These are phyloP conservation scores for Didymella segeticola DNA, from an alignment of 2,329 filamentous ascomycete genomes.

Conservation along the genomic window DNA sequence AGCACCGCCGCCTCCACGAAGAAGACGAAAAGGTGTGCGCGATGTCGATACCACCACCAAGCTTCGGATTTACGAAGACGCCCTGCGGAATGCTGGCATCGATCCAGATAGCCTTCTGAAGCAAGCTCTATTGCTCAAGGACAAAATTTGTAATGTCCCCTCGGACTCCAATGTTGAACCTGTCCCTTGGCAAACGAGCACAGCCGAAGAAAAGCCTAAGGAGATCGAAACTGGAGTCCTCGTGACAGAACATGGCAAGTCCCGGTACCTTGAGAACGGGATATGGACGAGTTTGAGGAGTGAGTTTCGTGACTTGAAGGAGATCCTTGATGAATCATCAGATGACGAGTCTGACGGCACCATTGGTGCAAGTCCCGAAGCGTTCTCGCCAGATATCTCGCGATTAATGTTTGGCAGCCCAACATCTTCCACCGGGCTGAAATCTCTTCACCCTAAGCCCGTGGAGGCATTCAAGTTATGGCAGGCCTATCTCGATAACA, in stretches of 20 bases:
- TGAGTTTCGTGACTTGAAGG: constrained; percentile 39
- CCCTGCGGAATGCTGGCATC: constrained; percentile 36
- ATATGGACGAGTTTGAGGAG: constrained; percentile 41
- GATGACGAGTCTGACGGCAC: constrained; percentile 29
- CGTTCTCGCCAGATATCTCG: constrained; percentile 16
- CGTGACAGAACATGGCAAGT: constrained; percentile 35
- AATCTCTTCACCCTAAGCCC: constrained; percentile 65
- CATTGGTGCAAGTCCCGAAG: background rate
- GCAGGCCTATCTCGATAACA: constrained; percentile 76
- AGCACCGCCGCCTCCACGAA: constrained; percentile 40
- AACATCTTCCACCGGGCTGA: constrained; percentile 20
- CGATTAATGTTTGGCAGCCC: constrained; percentile 30
- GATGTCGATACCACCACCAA: constrained; percentile 35
- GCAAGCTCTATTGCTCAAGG: constrained; percentile 9
- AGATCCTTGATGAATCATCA: constrained; percentile 40
- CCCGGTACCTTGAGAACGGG: constrained; percentile 42
- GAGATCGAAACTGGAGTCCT: constrained; percentile 26
- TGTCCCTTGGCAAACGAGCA: background rate
- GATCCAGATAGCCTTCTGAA: constrained; percentile 34
- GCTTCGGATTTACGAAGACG: constrained; percentile 41
- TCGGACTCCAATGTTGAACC: background rate
- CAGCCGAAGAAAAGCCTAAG: background rate
- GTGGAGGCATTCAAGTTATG: constrained; percentile 74
- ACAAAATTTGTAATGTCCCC: background rate
- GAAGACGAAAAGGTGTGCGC: constrained; percentile 32